Evolutionary conservation across 202 grass and related monocot species (phyloP).

Genomic region (Panicum hallii): DNA sequence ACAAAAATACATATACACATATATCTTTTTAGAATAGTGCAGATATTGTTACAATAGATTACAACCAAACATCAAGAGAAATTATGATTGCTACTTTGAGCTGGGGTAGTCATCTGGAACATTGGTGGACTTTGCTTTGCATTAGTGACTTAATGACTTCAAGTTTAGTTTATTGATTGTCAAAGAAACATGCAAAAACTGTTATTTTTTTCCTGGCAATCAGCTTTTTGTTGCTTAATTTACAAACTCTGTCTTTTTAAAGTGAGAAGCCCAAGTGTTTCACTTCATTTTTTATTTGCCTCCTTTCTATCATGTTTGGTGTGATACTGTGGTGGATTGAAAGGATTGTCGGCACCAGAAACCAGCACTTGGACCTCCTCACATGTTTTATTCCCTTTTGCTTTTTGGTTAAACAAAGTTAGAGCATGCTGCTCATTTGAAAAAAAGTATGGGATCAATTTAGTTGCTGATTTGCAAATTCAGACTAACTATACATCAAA

Average conservation of each 20-base stretch:
- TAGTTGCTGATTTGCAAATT: conserved; percentile 9
- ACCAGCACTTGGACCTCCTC: background rate
- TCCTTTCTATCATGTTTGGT: conserved; percentile 32
- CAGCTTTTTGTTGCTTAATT: background rate
- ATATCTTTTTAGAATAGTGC: background rate
- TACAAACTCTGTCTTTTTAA: conserved; percentile 14
- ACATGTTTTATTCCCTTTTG: background rate
- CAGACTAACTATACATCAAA: background rate
- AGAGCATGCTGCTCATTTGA: background rate
- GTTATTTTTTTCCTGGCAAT: background rate
- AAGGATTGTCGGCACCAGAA: conserved; percentile 42
- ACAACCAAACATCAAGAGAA: background rate
- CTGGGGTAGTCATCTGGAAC: background rate
- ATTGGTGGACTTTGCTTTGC: background rate
- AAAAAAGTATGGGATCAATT: background rate
- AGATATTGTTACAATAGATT: background rate
- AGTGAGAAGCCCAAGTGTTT: background rate
- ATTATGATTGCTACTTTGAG: background rate
- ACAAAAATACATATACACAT: background rate
- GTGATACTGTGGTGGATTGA: conserved; percentile 48
- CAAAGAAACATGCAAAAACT: background rate
- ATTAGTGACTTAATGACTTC: background rate
- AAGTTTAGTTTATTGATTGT: background rate
- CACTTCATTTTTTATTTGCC: background rate
- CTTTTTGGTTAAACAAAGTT: conserved; percentile 17